A percentile compares a stretch with the other conserved stretches of the same genome.
phyloP scores from a whole-genome alignment of 2,329 filamentous ascomycete genomes.

The Bimuria novae-zelandiae region DNA sequence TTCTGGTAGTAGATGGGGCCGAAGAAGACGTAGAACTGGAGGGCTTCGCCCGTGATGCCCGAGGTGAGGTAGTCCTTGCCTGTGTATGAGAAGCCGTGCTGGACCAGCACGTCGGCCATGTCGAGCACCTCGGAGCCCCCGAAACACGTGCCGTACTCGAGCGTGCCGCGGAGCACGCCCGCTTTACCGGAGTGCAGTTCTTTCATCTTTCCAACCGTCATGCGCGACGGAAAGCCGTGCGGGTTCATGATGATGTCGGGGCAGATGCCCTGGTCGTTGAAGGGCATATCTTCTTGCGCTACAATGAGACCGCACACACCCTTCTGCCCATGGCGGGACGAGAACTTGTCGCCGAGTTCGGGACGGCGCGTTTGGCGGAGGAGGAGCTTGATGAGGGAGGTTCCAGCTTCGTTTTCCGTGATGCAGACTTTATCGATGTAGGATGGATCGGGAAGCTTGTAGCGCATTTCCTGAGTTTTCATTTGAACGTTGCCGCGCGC shows the following conservation, averaged over 20 bases:
- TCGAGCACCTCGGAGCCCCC: conserved; percentile 83
- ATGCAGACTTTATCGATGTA: conserved; percentile 98
- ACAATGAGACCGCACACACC: conserved; percentile 97
- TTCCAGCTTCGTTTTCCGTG: conserved; percentile 83
- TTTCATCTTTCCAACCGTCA: conserved; percentile 98
- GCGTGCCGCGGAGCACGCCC: conserved; percentile 79
- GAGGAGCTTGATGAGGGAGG: conserved; percentile 87
- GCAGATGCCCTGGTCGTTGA: conserved; percentile 86
- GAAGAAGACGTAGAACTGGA: conserved; percentile 97
- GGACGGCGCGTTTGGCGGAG: conserved; percentile 94
- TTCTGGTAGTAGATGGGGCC: conserved; percentile 99
- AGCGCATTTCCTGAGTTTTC: conserved; percentile 70
- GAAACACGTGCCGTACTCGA: conserved; percentile 89
- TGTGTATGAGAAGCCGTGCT: conserved; percentile 91
- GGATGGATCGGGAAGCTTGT: conserved; percentile 80
- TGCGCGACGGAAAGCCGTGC: conserved; percentile 98
- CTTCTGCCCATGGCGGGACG: conserved; percentile 96
- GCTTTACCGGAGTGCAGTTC: conserved; percentile 95
- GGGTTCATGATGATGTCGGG: conserved; percentile 99
- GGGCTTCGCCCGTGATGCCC: conserved; percentile 89
- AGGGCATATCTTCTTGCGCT: conserved; percentile 95
- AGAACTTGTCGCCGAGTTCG: conserved; percentile 98
- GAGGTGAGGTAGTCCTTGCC: conserved; percentile 97
- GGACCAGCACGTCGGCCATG: conserved; percentile 83
- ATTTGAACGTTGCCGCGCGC: conserved; percentile 64